A percentile compares a stretch with the other conserved stretches of the same genome.
Evolutionary conservation across 805 yeast genomes (phyloP).

Genomic region (Kazachstania bromeliacearum): DNA sequence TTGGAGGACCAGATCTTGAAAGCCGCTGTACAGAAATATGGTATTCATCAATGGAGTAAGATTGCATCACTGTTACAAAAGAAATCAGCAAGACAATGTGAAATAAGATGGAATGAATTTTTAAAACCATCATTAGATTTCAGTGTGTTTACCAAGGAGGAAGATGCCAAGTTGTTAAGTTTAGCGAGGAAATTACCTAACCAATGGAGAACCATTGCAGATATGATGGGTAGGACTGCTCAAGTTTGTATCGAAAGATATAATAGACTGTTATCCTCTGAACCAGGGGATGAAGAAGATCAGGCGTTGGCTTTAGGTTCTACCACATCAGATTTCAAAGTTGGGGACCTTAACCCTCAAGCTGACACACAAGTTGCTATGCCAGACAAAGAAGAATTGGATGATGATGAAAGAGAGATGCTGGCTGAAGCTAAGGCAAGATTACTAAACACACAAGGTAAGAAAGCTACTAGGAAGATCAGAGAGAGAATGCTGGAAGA

Average conservation of each 20-base stretch:
- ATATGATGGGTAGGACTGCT: conserved; percentile 73
- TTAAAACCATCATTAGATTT: conserved; percentile 63
- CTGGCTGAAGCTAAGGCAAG: conserved; percentile 90
- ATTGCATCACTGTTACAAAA: conserved; percentile 77
- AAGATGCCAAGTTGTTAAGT: conserved; percentile 62
- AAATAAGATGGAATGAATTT: conserved; percentile 88
- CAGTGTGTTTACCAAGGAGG: conserved; percentile 60
- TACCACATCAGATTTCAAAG: conserved; percentile 24
- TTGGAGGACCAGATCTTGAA: conserved; percentile 74
- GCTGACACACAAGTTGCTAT: conserved; percentile 74
- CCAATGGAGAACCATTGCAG: conserved; percentile 91
- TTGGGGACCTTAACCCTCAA: conserved; percentile 55
- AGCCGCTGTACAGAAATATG: conserved; percentile 90
- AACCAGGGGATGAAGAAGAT: conserved; percentile 8
- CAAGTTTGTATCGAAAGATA: conserved; percentile 80
- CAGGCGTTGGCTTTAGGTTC: background rate
- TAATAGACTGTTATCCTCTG: conserved; percentile 43
- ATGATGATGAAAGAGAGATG: conserved; percentile 88
- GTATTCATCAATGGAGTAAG: conserved; percentile 89
- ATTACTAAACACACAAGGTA: conserved; percentile 85
- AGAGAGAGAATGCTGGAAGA: conserved; percentile 78
- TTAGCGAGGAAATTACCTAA: conserved; percentile 70
- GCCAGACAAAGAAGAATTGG: conserved; percentile 72
- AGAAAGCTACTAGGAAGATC: conserved; percentile 83
- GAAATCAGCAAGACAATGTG: conserved; percentile 86